These are phyloP conservation scores for Auriscalpium orientale DNA, from an alignment of 768 basidiomycete genomes.

Conservation along the genomic window DNA sequence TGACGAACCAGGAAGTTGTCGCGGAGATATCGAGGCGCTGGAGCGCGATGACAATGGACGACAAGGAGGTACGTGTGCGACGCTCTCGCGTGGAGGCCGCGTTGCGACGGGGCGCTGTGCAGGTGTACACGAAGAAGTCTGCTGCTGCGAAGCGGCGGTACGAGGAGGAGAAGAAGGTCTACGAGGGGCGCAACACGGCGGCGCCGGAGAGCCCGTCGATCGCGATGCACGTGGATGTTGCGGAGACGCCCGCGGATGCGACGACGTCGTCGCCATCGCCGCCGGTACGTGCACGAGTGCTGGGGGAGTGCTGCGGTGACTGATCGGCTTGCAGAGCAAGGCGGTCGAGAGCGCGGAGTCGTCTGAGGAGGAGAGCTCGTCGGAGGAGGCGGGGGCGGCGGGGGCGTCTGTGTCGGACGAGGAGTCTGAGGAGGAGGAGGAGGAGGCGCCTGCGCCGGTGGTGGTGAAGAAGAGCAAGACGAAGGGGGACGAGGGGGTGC, in stretches of 20 bases:
- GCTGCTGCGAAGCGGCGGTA: conserved; percentile 57
- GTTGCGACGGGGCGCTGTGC: conserved; percentile 1
- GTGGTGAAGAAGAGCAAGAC: conserved; percentile 21
- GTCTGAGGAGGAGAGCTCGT: neutral
- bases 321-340: conserved; percentile 4
- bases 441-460: conserved; percentile 9
- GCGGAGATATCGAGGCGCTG: conserved; percentile 66
- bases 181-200: conserved; percentile 41
- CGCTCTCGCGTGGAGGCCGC: neutral
- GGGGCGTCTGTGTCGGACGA: too few relatives aligned
- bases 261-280: neutral
- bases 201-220: conserved; percentile 2
- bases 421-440: conserved; percentile 26
- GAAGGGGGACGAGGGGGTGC: conserved; percentile 7
- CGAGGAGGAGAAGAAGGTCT: conserved; percentile 53
- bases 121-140: conserved; percentile 51
- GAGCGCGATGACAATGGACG: conserved; percentile 54
- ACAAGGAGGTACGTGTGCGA: conserved; percentile 59
- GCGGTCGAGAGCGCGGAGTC: neutral
- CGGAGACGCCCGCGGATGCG: neutral
- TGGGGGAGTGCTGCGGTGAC: neutral
- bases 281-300: too few relatives aligned
- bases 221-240: neutral
- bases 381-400: conserved; percentile 8
- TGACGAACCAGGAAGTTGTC: conserved; percentile 69